Conservation (phyloP, 2,329 filamentous ascomycete genomes). For the Mycocentrospora acerina region DNA sequence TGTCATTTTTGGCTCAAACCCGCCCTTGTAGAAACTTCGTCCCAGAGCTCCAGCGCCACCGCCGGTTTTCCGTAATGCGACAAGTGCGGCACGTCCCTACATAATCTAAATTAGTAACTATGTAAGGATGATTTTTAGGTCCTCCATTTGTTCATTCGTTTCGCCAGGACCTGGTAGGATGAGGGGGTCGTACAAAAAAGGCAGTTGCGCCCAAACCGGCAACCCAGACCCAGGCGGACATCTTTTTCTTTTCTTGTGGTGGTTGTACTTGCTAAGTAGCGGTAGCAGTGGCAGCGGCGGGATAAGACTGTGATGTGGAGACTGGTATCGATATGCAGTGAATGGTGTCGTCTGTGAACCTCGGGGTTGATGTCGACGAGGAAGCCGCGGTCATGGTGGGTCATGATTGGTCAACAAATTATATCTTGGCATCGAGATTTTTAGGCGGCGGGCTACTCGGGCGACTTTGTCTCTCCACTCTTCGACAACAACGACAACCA, state of each 20-base stretch:
- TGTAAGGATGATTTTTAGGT: too few species aligned
- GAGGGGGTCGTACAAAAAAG: slow-evolving; percentile 56
- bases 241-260: slow-evolving; percentile 31
- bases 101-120: slow-evolving; percentile 5
- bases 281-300: background rate
- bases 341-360: slow-evolving; percentile 6
- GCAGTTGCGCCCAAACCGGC: slow-evolving; percentile 65
- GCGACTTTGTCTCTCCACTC: slow-evolving; percentile 11
- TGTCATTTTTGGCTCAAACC: slow-evolving; percentile 96
- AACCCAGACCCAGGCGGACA: slow-evolving; percentile 63
- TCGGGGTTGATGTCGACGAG: slow-evolving; percentile 11
- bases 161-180: slow-evolving; percentile 1
- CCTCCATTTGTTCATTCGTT: background rate
- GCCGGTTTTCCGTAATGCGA: slow-evolving; percentile 82
- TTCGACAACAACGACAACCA: slow-evolving; percentile 8
- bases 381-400: slow-evolving; percentile 21
- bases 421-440: slow-evolving; percentile 11
- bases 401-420: slow-evolving; percentile 12
- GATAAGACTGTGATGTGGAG: slow-evolving; percentile 4
- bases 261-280: slow-evolving; percentile 2
- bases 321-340: slow-evolving; percentile 1
- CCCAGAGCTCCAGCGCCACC: slow-evolving; percentile 71
- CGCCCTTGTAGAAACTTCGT: slow-evolving; percentile 95
- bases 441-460: slow-evolving; percentile 4
- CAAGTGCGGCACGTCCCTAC: slow-evolving; percentile 87